Evolutionary conservation across 768 basidiomycete species (phyloP).

Genomic region (Mycena latifolia): DNA sequence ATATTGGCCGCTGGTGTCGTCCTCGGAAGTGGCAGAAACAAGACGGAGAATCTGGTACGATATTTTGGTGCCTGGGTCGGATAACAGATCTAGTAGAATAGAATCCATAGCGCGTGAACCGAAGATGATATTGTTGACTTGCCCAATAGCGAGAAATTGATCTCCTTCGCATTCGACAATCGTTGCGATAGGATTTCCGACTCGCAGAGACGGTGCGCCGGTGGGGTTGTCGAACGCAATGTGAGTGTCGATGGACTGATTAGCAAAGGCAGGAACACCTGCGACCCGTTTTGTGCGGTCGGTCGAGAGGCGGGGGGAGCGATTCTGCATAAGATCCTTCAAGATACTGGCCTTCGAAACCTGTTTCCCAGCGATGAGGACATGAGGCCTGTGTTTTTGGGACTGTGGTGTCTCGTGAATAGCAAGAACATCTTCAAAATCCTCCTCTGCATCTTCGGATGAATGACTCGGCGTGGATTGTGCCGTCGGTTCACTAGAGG

Average conservation of each 20-base stretch:
- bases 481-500: no score
- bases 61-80: neutral
- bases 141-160: slow-evolving; percentile 4
- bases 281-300: slow-evolving; percentile 8
- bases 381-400: neutral
- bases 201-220: neutral
- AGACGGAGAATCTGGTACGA: slow-evolving; percentile 2
- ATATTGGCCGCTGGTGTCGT: neutral
- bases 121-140: neutral
- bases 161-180: slow-evolving; percentile 6
- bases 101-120: neutral
- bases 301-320: neutral
- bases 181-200: slow-evolving; percentile 11
- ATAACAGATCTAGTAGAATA: slow-evolving; percentile 4
- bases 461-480: neutral
- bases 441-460: neutral
- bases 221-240: neutral
- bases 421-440: slow-evolving; percentile 10
- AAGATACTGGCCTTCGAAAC: slow-evolving; percentile 11
- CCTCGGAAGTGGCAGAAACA: neutral
- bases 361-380: slow-evolving; percentile 4
- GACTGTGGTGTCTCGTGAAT: neutral
- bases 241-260: no score
- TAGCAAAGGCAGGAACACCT: neutral
- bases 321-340: neutral